A percentile compares a stretch with the other conserved stretches of the same genome.
Evolutionary conservation across 805 yeast species (phyloP).

Genomic region (Diddensiella santjacobensis): DNA sequence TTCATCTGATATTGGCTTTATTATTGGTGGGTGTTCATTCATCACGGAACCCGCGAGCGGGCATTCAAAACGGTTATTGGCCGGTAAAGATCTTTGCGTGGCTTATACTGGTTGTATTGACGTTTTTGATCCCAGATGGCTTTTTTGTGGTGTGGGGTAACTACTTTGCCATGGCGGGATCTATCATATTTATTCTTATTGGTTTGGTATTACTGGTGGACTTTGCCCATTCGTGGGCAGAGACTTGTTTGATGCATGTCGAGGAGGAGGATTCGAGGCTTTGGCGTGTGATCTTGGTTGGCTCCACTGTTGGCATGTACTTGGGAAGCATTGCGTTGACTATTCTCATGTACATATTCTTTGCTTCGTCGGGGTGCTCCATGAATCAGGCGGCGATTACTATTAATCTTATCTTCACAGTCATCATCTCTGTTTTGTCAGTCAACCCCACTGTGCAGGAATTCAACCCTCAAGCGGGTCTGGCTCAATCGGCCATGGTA

Average conservation of each 20-base stretch:
- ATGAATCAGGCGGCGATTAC: slow-evolving; percentile 88
- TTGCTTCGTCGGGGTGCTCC: slow-evolving; percentile 75
- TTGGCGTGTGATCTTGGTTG: slow-evolving; percentile 78
- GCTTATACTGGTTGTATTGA: slow-evolving; percentile 50
- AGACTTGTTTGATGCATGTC: slow-evolving; percentile 83
- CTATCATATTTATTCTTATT: slow-evolving; percentile 80
- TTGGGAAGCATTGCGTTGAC: slow-evolving; percentile 68
- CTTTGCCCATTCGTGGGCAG: slow-evolving; percentile 99
- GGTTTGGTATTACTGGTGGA: slow-evolving; percentile 90
- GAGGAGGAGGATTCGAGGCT: slow-evolving; percentile 65
- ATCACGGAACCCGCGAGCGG: slow-evolving; percentile 71
- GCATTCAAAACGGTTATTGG: slow-evolving; percentile 93
- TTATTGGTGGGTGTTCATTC: slow-evolving; percentile 71
- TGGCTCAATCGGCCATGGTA: slow-evolving; percentile 96
- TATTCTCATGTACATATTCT: slow-evolving; percentile 73
- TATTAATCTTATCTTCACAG: slow-evolving; percentile 62
- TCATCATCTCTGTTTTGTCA: slow-evolving; percentile 65
- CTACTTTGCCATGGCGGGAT: slow-evolving; percentile 77
- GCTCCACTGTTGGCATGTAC: slow-evolving; percentile 88
- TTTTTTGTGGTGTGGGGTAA: slow-evolving; percentile 91
- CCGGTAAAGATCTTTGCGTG: slow-evolving; percentile 63
- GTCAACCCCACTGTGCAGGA: slow-evolving; percentile 84
- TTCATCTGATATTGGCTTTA: slow-evolving; percentile 69
- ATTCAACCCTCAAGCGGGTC: slow-evolving; percentile 89
- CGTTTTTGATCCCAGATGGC: slow-evolving; percentile 80